phyloP scores from a whole-genome alignment of 2,329 filamentous ascomycete genomes.

The Penicillium sp. region DNA sequence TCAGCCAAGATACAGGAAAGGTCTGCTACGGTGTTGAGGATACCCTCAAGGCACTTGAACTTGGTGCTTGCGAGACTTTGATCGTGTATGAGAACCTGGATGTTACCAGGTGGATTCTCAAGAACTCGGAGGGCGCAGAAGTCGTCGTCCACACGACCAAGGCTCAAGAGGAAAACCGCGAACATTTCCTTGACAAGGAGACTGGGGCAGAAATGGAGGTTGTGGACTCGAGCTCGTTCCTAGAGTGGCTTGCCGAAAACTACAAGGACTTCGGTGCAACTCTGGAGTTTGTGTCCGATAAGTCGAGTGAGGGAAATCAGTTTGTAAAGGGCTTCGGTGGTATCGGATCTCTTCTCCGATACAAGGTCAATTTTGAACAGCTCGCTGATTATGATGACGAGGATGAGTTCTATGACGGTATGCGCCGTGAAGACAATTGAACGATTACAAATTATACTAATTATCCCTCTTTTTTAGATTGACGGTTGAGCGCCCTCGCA shows the following conservation, averaged over 20 bases:
- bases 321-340: conserved; percentile 99
- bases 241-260: conserved; percentile 99
- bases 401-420: conserved; percentile 87
- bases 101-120: conserved; percentile 87
- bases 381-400: conserved; percentile 89
- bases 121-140: conserved; percentile 74
- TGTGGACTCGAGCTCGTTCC: conserved; percentile 82
- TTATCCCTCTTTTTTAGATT: conserved; percentile 62
- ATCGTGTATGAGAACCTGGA: conserved; percentile 99
- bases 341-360: conserved; percentile 94
- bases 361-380: conserved; percentile 99
- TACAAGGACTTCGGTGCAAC: conserved; percentile 97
- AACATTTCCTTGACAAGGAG: conserved; percentile 91
- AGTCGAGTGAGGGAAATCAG: conserved; percentile 97
- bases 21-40: conserved; percentile 98
- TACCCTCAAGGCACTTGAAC: conserved; percentile 93
- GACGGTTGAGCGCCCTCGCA: conserved; percentile 88
- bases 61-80: conserved; percentile 89
- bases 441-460: conserved; percentile 5
- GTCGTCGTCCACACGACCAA: conserved; percentile 87
- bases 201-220: conserved; percentile 98
- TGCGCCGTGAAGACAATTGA: conserved; percentile 9
- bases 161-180: conserved; percentile 77
- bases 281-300: conserved; percentile 96
- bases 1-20: conserved; percentile 94